A percentile compares a stretch with the other conserved stretches of the same genome.
Evolutionary conservation across 257 asterid genomes (phyloP).

Genomic region (Solanum virginianum): DNA sequence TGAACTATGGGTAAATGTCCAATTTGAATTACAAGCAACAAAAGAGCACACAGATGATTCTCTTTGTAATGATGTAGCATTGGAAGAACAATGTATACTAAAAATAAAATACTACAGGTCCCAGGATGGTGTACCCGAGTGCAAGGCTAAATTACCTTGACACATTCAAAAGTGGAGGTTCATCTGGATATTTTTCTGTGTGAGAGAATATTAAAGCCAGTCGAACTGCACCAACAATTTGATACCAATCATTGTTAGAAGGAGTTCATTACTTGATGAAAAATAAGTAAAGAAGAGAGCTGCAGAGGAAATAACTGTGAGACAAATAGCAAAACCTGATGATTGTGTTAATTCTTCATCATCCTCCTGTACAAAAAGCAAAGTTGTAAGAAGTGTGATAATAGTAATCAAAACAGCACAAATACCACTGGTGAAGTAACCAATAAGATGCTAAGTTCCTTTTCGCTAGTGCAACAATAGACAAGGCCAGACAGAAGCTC

Average conservation of each 20-base stretch:
- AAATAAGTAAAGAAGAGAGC: constrained; percentile 10
- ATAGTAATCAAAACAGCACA: background rate
- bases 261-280: background rate
- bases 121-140: background rate
- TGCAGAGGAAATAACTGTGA: background rate
- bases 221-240: constrained; percentile 37
- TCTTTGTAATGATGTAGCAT: background rate
- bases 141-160: constrained; percentile 29
- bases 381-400: background rate
- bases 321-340: constrained; percentile 39
- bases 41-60: background rate
- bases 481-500: background rate
- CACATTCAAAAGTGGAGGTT: constrained; percentile 72
- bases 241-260: constrained; percentile 6
- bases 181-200: constrained; percentile 88
- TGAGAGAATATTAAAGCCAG: constrained; percentile 79
- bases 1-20: background rate
- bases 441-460: background rate
- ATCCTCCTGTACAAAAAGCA: constrained; percentile 51
- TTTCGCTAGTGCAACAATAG: background rate
- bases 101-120: background rate
- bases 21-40: background rate
- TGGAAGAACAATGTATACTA: background rate
- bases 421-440: background rate
- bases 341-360: constrained; percentile 44